Evolutionary conservation across 257 asterid species (phyloP).

Genomic region (Solanum microdontum): DNA sequence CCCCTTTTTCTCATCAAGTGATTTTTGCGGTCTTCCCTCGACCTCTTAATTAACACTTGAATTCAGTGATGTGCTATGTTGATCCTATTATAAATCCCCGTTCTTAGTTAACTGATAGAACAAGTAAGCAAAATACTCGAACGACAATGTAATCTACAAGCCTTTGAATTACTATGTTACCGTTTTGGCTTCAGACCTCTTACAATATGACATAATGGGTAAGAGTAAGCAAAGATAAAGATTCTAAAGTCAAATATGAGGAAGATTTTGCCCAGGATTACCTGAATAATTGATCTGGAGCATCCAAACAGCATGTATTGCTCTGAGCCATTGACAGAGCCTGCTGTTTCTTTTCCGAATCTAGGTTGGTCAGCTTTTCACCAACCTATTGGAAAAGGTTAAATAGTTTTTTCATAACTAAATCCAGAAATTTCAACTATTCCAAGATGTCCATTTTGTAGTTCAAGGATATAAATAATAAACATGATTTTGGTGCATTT

Average conservation of each 20-base stretch:
- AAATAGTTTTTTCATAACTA: neutral
- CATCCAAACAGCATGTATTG: conserved; percentile 47
- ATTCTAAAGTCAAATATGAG: conserved; percentile 3
- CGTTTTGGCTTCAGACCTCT: conserved; percentile 74
- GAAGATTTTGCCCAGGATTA: conserved; percentile 5
- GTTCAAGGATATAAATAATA: neutral
- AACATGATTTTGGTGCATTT: neutral
- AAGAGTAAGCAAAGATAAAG: conserved; percentile 16
- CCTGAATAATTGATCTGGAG: conserved; percentile 87
- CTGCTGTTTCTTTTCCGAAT: conserved; percentile 90
- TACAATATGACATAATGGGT: conserved; percentile 15
- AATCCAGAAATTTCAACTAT: neutral
- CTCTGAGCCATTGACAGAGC: conserved; percentile 82
- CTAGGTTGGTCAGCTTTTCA: conserved; percentile 69
- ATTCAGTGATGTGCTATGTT: conserved; percentile 64
- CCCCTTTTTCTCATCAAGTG: conserved; percentile 87
- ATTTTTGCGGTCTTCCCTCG: conserved; percentile 85
- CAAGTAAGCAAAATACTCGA: neutral
- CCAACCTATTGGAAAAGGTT: conserved; percentile 45
- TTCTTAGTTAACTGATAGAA: neutral
- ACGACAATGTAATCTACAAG: neutral
- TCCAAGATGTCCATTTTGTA: neutral
- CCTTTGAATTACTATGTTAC: conserved; percentile 37
- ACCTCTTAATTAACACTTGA: conserved; percentile 47
- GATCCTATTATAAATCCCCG: conserved; percentile 37